Evolutionary conservation across 2,329 filamentous ascomycete genomes (phyloP), one percentile per base, ranked within the genome.

Genomic region (Pseudophaeomoniella oleicola): DNA sequence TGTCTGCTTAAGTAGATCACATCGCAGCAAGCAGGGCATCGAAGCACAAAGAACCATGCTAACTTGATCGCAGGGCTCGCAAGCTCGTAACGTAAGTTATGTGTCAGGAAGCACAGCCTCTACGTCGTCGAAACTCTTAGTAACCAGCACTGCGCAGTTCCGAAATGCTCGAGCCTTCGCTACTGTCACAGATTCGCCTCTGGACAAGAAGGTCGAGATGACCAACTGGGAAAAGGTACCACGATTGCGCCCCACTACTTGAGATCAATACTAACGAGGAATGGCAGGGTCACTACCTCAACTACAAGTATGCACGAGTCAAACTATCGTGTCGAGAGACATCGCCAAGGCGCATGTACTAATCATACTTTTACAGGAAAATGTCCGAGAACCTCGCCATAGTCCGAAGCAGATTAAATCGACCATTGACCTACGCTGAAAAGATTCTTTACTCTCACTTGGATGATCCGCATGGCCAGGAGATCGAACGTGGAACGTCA

Each of bases 401-500:
- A 61, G 90, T 98, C 50, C 83, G 90, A 56, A 63, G 69, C 53
- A 80, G 90, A 55, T 75, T 98, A 49, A 93, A 94, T 69, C 80
- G 84, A 51, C 90, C 90, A 50, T 76, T 98, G 53, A 90, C 86
- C 51, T 94, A 80, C 60, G 84, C 86, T 59, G 90, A 98, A 75
- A 98, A 98, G 78, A 87, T 98, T 55, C 75, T 96, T 52, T 98
- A 98, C 74, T 96, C 88, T 44, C 90, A 98, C 66, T 71, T 98
- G 60, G 90, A 96, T 66, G 85, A 98, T 62, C 90, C 90, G 38
- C 83, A 96, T 55, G 80, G 78, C 50, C 88, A 96, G 64, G 88
- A 96, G 35, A 93, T 98, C 53, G 78, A 94, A 76, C 85, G 90
- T 60, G 90, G 90, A 56, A 76, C 75, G 53, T 94, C 87, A 42